Percentiles rank a stretch among this genome's conserved stretches.
phyloP scores from a whole-genome alignment of 345 rosid species.

The Linum usitatissimum region DNA sequence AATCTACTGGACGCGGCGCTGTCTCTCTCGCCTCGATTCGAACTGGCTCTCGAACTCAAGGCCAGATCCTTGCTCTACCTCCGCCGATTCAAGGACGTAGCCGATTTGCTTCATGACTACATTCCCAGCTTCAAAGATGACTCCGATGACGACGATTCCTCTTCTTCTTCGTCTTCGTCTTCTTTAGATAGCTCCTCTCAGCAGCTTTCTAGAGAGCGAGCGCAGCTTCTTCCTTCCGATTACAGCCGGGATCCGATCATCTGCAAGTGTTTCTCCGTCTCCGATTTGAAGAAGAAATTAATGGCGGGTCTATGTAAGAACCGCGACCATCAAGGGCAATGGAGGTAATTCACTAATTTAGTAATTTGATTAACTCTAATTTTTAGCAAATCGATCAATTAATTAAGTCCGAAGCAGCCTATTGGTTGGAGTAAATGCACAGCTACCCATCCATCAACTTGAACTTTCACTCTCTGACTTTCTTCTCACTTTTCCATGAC shows the following conservation, averaged over 20 bases:
- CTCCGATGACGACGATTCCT: slow-evolving; percentile 40
- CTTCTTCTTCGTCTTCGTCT: slow-evolving; percentile 39
- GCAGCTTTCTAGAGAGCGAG: slow-evolving; percentile 14
- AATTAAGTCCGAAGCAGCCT: too few species aligned
- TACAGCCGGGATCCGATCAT: slow-evolving; percentile 36
- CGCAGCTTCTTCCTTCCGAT: not conserved
- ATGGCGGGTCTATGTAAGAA: slow-evolving; percentile 71
- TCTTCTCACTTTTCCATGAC: too few species aligned
- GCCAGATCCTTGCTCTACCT: slow-evolving; percentile 64
- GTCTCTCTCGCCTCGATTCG: slow-evolving; percentile 63
- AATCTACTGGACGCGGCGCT: slow-evolving; percentile 70
- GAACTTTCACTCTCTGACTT: too few species aligned
- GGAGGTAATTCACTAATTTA: slow-evolving; percentile 97
- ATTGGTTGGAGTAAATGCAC: slow-evolving; percentile 6
- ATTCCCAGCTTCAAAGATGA: slow-evolving; percentile 65
- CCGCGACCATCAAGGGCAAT: slow-evolving; percentile 69
- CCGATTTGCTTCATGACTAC: slow-evolving; percentile 77
- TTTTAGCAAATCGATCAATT: too few species aligned
- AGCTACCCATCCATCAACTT: not conserved
- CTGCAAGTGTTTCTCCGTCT: slow-evolving; percentile 64
- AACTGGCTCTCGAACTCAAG: slow-evolving; percentile 65
- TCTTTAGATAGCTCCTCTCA: slow-evolving; percentile 47
- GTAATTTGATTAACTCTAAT: not conserved
- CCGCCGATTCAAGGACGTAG: slow-evolving; percentile 60
- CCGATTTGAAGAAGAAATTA: slow-evolving; percentile 83